Evolutionary conservation across 352 stramenopile species (phyloP).

Genomic region (Thalassiosira mediterranea): DNA sequence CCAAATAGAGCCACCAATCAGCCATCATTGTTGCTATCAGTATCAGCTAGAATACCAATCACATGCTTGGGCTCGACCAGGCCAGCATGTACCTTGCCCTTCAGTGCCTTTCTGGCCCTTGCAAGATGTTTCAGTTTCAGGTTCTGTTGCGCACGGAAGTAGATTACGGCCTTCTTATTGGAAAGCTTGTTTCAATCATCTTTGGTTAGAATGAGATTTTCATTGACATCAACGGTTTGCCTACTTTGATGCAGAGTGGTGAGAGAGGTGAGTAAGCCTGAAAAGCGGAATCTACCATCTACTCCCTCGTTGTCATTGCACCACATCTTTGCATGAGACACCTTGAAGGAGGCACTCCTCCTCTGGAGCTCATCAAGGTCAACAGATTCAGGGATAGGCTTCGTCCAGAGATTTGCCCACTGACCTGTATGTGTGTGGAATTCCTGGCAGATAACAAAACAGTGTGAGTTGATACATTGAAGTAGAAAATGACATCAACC

Average conservation of each 20-base stretch:
- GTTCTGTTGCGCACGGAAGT: neutral
- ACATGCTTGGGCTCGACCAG: too few relatives aligned
- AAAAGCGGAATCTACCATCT: neutral
- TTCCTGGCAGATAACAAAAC: too few relatives aligned
- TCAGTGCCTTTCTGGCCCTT: neutral
- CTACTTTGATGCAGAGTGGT: neutral
- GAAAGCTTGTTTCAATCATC: neutral
- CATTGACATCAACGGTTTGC: constrained; percentile 11
- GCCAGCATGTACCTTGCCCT: neutral
- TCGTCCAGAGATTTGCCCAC: neutral
- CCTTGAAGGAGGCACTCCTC: neutral
- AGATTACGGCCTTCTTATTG: neutral
- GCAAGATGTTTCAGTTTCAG: neutral
- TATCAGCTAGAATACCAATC: too few relatives aligned
- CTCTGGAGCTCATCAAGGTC: neutral
- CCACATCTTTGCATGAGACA: neutral
- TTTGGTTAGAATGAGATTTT: constrained; percentile 14
- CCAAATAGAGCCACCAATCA: too few relatives aligned
- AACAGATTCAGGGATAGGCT: neutral
- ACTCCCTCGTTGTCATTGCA: neutral
- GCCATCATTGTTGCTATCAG: too few relatives aligned
- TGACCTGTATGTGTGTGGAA: neutral
- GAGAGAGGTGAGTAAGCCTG: neutral
- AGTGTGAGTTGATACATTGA: too few relatives aligned
- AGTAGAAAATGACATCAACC: too few relatives aligned